Evolutionary conservation across 1,284 basidiomycete genomes (phyloP), one percentile per base, ranked within the genome.

Genomic region (Irpex rosettiformis): DNA sequence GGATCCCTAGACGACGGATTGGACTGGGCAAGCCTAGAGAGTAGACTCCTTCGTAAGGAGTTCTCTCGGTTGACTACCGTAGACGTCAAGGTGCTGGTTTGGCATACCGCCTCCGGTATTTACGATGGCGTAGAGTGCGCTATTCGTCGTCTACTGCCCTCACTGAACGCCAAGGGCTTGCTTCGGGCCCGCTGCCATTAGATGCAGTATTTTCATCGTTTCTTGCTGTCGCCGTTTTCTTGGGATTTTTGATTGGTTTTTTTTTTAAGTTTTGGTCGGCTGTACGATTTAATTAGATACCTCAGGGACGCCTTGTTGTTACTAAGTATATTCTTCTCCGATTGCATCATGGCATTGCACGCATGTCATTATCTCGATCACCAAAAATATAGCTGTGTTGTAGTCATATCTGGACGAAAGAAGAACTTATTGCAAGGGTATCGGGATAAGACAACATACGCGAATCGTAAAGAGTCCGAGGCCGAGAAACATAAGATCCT

Each of bases 11-110:
- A 66, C 52, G 63, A 62, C n/a, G 48, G 48, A 3, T 58, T 70
- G 30, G 66, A 70, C 47, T 72, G 68, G 70, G 61, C 52, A 22
- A 54, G 48, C 10, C 55, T 70, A 8, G 58, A 62, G 47, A 52
- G 21, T 21, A 57, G 60, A 0, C 63, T 70, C 11, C 28, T 60
- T 4, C 48, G 56, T 8, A 55, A 63, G 42, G 53, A 55, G 59
- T 70, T 64, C 45, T 57, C 56, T 18, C 22, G 33, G n/a, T 55
- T 72, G 25, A 57, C 56, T 11, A 40, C 52, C 16, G 40, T 72
- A 22, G n/a, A 30, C 10, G 47, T 70, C 40, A 62, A 62, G n/a
- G 59, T 70, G 33, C 60, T 63, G 28, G 47, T 68, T 4, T 72
- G 70, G 70, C 62, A 66, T 4, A 66, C 65, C 1, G 62, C 67